Evolutionary conservation across 192 early-diverging fungal species (phyloP).

Genomic region (Coemansia sp.): DNA sequence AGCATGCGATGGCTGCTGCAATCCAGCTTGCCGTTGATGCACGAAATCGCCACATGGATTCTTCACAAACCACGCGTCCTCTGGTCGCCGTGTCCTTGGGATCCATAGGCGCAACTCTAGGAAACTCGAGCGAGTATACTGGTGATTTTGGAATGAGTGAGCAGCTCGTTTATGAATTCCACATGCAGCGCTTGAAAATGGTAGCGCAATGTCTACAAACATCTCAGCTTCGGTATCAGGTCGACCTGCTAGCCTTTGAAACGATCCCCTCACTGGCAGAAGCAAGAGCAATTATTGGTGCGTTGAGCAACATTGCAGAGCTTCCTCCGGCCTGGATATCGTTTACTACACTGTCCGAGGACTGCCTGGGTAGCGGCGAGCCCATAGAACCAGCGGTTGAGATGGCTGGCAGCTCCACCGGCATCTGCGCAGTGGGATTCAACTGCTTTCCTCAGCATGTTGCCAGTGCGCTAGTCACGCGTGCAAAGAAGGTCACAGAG

Average conservation of each 20-base stretch:
- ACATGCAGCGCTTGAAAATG: slow-evolving; percentile 47
- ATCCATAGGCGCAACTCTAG: slow-evolving; percentile 63
- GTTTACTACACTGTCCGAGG: slow-evolving; percentile 51
- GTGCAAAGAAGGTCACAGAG: not conserved
- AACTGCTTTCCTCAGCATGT: slow-evolving; percentile 57
- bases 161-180: slow-evolving; percentile 56
- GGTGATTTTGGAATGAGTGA: slow-evolving; percentile 56
- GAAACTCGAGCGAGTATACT: slow-evolving; percentile 64
- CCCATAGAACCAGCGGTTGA: slow-evolving; percentile 43
- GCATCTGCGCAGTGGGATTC: slow-evolving; percentile 58
- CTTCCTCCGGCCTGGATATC: slow-evolving; percentile 59
- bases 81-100: slow-evolving; percentile 63
- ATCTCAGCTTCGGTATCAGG: slow-evolving; percentile 15
- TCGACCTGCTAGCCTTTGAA: slow-evolving; percentile 68
- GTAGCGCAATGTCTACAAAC: slow-evolving; percentile 20
- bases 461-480: slow-evolving; percentile 3
- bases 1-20: slow-evolving; percentile 37
- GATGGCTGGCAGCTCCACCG: slow-evolving; percentile 14
- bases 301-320: slow-evolving; percentile 21
- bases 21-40: slow-evolving; percentile 53
- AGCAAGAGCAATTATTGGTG: slow-evolving; percentile 49
- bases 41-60: slow-evolving; percentile 27
- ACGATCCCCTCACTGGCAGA: slow-evolving; percentile 65
- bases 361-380: slow-evolving; percentile 54
- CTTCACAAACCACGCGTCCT: slow-evolving; percentile 10